Percentiles rank a stretch among this genome's conserved stretches.
These are phyloP conservation scores for Achaetomiella virescens DNA, from an alignment of 495 filamentous ascomycete species.

Conservation along the genomic window DNA sequence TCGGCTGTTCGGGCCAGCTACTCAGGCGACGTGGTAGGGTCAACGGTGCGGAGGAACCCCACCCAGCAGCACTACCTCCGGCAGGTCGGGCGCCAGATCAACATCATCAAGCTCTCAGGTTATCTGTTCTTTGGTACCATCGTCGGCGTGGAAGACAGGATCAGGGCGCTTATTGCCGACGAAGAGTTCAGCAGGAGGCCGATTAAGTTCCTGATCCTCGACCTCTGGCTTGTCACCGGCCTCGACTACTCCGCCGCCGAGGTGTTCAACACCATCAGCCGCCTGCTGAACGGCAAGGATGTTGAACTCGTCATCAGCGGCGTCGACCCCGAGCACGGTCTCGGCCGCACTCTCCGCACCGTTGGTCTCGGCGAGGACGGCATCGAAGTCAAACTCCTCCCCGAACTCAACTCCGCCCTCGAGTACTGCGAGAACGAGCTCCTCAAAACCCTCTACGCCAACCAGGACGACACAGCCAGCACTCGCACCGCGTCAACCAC, in stretches of 20 bases:
- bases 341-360: conserved; percentile 70
- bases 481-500: conserved; percentile 34
- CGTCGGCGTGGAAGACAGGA: conserved; percentile 82
- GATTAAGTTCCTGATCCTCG: conserved; percentile 85
- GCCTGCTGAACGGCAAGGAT: conserved; percentile 63
- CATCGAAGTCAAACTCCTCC: conserved; percentile 67
- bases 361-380: conserved; percentile 69
- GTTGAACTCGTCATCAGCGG: conserved; percentile 79
- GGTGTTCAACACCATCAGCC: conserved; percentile 85
- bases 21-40: conserved; percentile 78
- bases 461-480: conserved; percentile 37
- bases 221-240: conserved; percentile 82
- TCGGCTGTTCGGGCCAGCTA: conserved; percentile 83
- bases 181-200: conserved; percentile 68
- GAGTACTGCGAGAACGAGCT: conserved; percentile 95
- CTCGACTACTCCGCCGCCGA: conserved; percentile 94
- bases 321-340: conserved; percentile 60
- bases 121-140: conserved; percentile 97
- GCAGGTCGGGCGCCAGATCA: conserved; percentile 78
- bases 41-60: conserved; percentile 84
- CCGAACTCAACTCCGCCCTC: conserved; percentile 84
- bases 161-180: conserved; percentile 73
- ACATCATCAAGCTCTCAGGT: conserved; percentile 82
- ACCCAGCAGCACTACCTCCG: conserved; percentile 81
- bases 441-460: conserved; percentile 73